Conservation (phyloP, 306 rosid genomes). For the Vicia faba region DNA sequence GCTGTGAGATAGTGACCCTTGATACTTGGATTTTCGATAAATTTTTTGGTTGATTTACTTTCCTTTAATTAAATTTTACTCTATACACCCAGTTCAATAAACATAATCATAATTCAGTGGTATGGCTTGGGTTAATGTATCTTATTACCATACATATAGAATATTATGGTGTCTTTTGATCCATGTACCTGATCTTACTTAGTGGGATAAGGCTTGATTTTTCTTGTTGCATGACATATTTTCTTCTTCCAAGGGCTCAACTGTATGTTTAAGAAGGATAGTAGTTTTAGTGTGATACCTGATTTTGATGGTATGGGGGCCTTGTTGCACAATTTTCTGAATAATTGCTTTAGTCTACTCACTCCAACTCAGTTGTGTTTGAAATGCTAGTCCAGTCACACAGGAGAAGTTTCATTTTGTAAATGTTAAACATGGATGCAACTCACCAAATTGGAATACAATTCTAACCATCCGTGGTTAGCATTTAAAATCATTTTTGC, state of each 20-base stretch:
- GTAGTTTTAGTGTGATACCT: not conserved
- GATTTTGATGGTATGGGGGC: not conserved
- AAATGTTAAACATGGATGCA: not conserved
- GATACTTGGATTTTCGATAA: too few relatives aligned
- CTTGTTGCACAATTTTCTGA: not conserved
- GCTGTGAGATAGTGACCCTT: too few relatives aligned
- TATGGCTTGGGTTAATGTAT: too few relatives aligned
- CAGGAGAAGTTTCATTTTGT: not conserved
- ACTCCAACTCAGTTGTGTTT: not conserved
- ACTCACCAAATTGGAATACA: not conserved
- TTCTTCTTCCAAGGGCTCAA: not conserved
- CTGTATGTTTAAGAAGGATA: not conserved
- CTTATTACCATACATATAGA: too few relatives aligned
- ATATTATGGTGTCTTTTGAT: too few relatives aligned
- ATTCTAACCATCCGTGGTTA: conserved; percentile 8
- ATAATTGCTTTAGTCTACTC: not conserved
- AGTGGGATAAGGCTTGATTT: too few relatives aligned
- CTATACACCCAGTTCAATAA: too few relatives aligned
- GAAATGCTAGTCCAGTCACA: not conserved
- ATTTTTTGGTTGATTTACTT: too few relatives aligned
- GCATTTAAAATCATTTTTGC: conserved; percentile 27
- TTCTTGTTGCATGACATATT: too few relatives aligned
- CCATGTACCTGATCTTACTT: too few relatives aligned
- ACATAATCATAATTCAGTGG: too few relatives aligned
- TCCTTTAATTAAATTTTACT: too few relatives aligned